Conservation (phyloP, 768 basidiomycete genomes). For the Vararia minispora region DNA sequence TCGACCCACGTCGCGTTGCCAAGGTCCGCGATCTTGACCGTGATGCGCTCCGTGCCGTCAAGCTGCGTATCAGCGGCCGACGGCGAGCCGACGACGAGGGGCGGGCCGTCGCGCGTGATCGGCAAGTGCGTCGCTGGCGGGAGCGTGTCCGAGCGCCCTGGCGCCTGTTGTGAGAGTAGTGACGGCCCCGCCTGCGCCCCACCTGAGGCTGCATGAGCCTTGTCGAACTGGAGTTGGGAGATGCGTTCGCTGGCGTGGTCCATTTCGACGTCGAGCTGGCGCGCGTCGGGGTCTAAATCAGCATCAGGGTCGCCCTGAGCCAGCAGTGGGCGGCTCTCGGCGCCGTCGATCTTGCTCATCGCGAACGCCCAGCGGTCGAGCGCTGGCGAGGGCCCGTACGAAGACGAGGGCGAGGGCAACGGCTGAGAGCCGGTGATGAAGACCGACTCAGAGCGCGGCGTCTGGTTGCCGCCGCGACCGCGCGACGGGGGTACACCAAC, state of each 20-base stretch:
- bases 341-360: conserved; percentile 80
- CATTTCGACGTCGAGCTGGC: conserved; percentile 25
- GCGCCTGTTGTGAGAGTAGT: conserved; percentile 62
- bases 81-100: conserved; percentile 8
- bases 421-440: conserved; percentile 93
- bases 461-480: conserved; percentile 93
- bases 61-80: conserved; percentile 17
- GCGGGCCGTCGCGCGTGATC: conserved; percentile 17
- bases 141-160: conserved; percentile 16
- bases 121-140: conserved; percentile 16
- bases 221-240: conserved; percentile 34
- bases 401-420: conserved; percentile 75
- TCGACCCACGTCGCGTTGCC: conserved; percentile 92
- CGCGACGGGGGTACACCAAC: conserved; percentile 91
- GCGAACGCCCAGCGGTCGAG: conserved; percentile 85
- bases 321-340: conserved; percentile 22
- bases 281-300: conserved; percentile 8
- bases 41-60: conserved; percentile 54
- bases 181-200: conserved; percentile 47
- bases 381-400: conserved; percentile 51
- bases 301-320: conserved; percentile 8
- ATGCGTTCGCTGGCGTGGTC: conserved; percentile 40
- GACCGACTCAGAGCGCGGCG: conserved; percentile 70
- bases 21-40: conserved; percentile 97
- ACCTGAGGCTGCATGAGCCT: conserved; percentile 19